Evolutionary conservation across 148 eudicot species (phyloP), one percentile per base, ranked within the genome.

Genomic region (Heliosperma pusillum): DNA sequence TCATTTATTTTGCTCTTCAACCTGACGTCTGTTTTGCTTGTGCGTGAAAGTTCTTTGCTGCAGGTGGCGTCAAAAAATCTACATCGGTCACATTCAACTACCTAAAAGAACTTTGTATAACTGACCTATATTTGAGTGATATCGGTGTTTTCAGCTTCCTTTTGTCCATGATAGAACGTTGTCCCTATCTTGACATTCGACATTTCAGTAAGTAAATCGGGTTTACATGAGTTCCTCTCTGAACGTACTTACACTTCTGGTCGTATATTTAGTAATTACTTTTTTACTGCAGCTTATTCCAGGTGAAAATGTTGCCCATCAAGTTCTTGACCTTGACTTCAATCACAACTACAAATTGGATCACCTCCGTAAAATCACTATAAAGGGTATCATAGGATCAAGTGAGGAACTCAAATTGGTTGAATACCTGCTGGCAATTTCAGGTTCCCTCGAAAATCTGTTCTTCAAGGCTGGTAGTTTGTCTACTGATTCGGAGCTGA

Each of bases 351-450:
- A 53, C 19, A 53, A 53, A 15, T 15, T 53, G 57, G 13, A 15
- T 17, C 57, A 29, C 36, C 75, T 72, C 22, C 20, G 20, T 21
- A 42, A n/a, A 19, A 27, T 72, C 12, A 10, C 19, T 7, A 40
- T 58, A 20, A 12, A 1, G 1, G 66, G 75, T 10, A 36, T 72
- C 10, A 72, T n/a, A 9, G 75, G 75, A 72, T 17, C 75, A 21
- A 72, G n/a, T 72, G 75, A 33, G 12, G 75, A 72, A 53, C 66
- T 57, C 7, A 59, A 33, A 12, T 40, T 72, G 66, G 40, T 72
- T 13, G 63, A 72, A 40, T 72, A 58, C 27, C 2, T 72, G 55
- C 75, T 72, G 21, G 47, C 66, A 8, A 12, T 33, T 15, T 59
- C 75, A 72, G 66, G 1, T 36, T 66, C 22, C 0, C 75, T 72